Percentiles rank a stretch among this genome's conserved stretches.
Conservation (phyloP, 768 basidiomycete genomes). For the Dacryopinax spathularia region DNA sequence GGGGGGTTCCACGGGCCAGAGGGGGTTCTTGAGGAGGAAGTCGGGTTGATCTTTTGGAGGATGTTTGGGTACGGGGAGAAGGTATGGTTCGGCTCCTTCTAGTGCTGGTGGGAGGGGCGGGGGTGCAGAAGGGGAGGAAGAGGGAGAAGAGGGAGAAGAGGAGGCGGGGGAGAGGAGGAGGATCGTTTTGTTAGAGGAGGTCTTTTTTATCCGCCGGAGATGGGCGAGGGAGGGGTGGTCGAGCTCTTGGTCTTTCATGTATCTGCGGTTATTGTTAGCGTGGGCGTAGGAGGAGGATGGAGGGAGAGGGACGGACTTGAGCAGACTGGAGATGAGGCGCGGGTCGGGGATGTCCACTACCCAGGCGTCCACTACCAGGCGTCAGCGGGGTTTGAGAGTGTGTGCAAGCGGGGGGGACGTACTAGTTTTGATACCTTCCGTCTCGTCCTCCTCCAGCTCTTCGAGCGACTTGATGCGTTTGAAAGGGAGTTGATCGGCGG, state of each 20-base stretch:
- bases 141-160: background rate
- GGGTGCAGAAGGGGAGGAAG: conserved; percentile 7
- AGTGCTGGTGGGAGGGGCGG: conserved; percentile 41
- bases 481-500: conserved; percentile 53
- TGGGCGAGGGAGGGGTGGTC: conserved; percentile 34
- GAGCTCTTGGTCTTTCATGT: conserved; percentile 49
- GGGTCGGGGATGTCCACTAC: conserved; percentile 57
- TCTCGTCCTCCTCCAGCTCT: conserved; percentile 45
- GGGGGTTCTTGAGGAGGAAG: conserved; percentile 44
- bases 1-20: conserved; percentile 73
- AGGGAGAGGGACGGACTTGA: conserved; percentile 35
- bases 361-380: conserved; percentile 50
- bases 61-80: conserved; percentile 45
- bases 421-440: conserved; percentile 45
- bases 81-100: conserved; percentile 39
- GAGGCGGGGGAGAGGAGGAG: conserved; percentile 5
- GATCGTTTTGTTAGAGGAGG: conserved; percentile 2
- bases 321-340: conserved; percentile 41
- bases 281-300: background rate
- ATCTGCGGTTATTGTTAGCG: conserved; percentile 30
- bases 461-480: conserved; percentile 43
- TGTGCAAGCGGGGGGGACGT: conserved; percentile 12
- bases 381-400: conserved; percentile 5
- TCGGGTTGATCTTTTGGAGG: conserved; percentile 56
- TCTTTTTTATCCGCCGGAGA: background rate